Evolutionary conservation across 306 rosid genomes (phyloP), one percentile per base, ranked within the genome.

Genomic region (Pueraria montana): DNA sequence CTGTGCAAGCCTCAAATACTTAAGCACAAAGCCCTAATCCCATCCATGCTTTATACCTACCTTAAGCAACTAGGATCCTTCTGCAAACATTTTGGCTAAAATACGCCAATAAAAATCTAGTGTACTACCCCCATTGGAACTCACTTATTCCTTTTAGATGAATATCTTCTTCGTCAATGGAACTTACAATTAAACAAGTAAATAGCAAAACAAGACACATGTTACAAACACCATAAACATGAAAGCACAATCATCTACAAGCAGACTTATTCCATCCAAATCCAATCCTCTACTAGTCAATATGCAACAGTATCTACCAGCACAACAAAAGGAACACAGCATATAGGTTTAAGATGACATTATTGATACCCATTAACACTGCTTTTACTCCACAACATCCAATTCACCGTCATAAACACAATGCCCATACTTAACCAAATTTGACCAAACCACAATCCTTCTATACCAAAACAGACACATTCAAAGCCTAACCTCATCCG

Each of bases 401-500:
- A 43, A 79, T 38, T 21, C 72, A 43, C 9, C 24, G 16, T 10
- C 20, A 30, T 27, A 72, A 45, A 46, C 10, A 18, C 18, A 58
- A 72, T 17, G 23, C 59, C 58, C 23, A 8, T 8, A 67, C 2
- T 61, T 16, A 10, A 58, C 67, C 4, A 61, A 77, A 77, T 11
- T 61, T 11, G 11, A 58, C 67, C 2, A 62, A 77, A 77, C 17
- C 75, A 64, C 30, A 27, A 75, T 18, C 70, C 85, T 74, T 38
- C 43, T 17, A 26, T 36, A 1, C 46, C 43, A 11, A 63, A 50
- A 52, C 38, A 40, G 32, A 32, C 21, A 21, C 46, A 68, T 46
- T 30, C 49, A 58, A 18, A 64, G 4, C 50, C n/a, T 12, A 49
- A 30, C 21, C 53, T 50, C 8, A 71, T 3, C 58, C 45, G 36